Conservation (phyloP, 192 early-diverging fungal species). For the Podochytrium sp. region DNA sequence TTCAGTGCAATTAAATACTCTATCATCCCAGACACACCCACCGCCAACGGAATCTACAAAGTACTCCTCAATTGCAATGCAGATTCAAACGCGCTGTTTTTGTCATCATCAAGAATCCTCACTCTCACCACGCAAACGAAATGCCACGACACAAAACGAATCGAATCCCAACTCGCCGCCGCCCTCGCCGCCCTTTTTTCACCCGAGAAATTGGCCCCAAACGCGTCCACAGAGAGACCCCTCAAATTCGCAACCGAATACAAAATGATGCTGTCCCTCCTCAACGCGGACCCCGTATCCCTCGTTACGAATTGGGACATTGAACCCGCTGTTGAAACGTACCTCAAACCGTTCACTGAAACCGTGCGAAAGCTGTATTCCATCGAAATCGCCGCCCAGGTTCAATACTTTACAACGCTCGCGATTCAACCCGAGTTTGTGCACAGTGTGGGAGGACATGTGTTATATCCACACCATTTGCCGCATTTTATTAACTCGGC, state of each 20-base stretch:
- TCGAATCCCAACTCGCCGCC: not conserved
- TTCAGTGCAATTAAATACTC: too few species aligned
- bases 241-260: conserved; percentile 88
- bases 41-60: too few species aligned
- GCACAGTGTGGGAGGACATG: conserved; percentile 19
- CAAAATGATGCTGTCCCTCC: conserved; percentile 82
- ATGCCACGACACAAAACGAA: too few species aligned
- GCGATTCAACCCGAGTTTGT: conserved; percentile 63
- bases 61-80: too few species aligned
- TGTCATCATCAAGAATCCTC: too few species aligned
- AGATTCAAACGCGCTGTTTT: too few species aligned
- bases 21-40: too few species aligned
- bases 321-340: conserved; percentile 64
- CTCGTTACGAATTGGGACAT: conserved; percentile 82
- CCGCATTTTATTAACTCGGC: conserved; percentile 94
- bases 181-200: not conserved
- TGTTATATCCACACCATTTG: conserved; percentile 71
- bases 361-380: conserved; percentile 68
- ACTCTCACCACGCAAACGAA: too few species aligned
- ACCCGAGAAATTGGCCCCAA: not conserved
- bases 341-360: conserved; percentile 76
- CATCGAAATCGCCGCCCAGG: conserved; percentile 64
- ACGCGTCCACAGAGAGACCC: conserved; percentile 11
- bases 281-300: conserved; percentile 81
- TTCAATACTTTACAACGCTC: conserved; percentile 82